Evolutionary conservation across 2,329 filamentous ascomycete genomes (phyloP).

Genomic region (Phaeosphaeriaceae sp.): DNA sequence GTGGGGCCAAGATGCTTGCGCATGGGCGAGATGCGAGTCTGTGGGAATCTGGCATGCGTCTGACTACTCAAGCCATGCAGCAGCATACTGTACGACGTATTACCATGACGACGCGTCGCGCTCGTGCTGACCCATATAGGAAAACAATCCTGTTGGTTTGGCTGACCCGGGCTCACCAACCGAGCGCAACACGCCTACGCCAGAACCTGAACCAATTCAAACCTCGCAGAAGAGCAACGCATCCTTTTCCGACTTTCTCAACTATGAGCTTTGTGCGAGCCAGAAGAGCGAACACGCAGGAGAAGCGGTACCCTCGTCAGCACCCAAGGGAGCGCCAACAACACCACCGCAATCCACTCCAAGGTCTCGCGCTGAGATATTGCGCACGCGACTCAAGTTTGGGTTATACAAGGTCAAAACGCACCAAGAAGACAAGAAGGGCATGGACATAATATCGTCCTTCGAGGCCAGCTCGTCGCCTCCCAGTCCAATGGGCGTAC

Average conservation of each 20-base stretch:
- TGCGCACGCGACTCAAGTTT: conserved; percentile 72
- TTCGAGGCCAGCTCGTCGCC: conserved; percentile 32
- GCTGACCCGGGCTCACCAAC: conserved; percentile 42
- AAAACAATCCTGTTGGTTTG: conserved; percentile 35
- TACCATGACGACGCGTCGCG: conserved; percentile 19
- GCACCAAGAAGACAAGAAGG: conserved; percentile 70
- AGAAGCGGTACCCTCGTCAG: conserved; percentile 8
- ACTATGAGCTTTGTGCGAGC: conserved; percentile 54
- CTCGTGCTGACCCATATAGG: conserved; percentile 29
- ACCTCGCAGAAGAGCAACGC: conserved; percentile 45
- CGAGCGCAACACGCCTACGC: conserved; percentile 42
- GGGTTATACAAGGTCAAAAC: conserved; percentile 79
- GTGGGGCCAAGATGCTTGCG: conserved; percentile 34
- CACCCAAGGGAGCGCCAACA: conserved; percentile 13
- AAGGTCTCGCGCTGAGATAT: conserved; percentile 67
- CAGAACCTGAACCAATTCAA: conserved; percentile 24
- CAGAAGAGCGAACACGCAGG: conserved; percentile 41
- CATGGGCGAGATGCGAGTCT: conserved; percentile 26
- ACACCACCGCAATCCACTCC: conserved; percentile 4
- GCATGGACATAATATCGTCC: conserved; percentile 61
- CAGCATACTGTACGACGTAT: conserved; percentile 32
- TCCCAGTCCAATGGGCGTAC: conserved; percentile 19
- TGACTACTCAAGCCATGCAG: conserved; percentile 35
- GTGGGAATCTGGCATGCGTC: conserved; percentile 18
- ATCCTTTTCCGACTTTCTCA: conserved; percentile 57